Conservation (phyloP, 176 grass and related monocot species). For the Zizania latifolia region DNA sequence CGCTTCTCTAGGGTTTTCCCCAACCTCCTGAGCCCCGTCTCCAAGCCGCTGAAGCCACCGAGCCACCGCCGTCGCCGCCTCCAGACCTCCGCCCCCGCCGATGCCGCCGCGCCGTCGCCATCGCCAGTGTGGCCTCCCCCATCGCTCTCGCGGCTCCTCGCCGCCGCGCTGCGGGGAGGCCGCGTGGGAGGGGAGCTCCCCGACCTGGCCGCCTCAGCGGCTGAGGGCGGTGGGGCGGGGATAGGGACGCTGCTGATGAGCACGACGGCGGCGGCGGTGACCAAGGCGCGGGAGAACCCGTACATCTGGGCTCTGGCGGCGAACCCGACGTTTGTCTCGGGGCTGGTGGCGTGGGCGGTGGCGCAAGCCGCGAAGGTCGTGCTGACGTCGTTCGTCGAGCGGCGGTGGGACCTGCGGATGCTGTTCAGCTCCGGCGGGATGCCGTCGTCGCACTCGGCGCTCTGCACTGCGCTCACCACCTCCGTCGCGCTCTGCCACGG, state of each 20-base stretch:
- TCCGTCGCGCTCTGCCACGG: constrained; percentile 94
- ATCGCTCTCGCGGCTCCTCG: constrained; percentile 17
- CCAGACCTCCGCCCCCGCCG: constrained; percentile 9
- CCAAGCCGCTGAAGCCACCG: background rate
- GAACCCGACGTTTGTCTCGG: constrained; percentile 92
- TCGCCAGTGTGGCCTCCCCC: background rate
- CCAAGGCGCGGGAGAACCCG: constrained; percentile 68
- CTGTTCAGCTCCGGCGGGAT: constrained; percentile 89
- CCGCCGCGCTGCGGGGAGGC: constrained; percentile 32
- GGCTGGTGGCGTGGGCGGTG: constrained; percentile 67
- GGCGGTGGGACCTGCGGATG: constrained; percentile 74
- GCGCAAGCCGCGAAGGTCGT: constrained; percentile 76
- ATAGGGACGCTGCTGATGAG: constrained; percentile 92
- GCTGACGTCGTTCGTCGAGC: constrained; percentile 80
- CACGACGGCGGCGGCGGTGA: constrained; percentile 71
- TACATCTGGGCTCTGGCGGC: constrained; percentile 64
- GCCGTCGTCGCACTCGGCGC: constrained; percentile 92
- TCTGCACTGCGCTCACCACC: constrained; percentile 84
- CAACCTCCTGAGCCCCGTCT: background rate
- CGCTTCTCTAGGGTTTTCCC: constrained; percentile 48
- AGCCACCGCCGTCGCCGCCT: background rate
- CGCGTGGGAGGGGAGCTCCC: constrained; percentile 47
- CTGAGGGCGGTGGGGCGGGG: constrained; percentile 35
- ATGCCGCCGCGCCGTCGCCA: constrained; percentile 6
- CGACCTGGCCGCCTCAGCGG: background rate